A percentile compares a stretch with the other conserved stretches of the same genome.
These are phyloP conservation scores for Xylaria sp. DNA, from an alignment of 2,329 filamentous ascomycete species.

Conservation along the genomic window DNA sequence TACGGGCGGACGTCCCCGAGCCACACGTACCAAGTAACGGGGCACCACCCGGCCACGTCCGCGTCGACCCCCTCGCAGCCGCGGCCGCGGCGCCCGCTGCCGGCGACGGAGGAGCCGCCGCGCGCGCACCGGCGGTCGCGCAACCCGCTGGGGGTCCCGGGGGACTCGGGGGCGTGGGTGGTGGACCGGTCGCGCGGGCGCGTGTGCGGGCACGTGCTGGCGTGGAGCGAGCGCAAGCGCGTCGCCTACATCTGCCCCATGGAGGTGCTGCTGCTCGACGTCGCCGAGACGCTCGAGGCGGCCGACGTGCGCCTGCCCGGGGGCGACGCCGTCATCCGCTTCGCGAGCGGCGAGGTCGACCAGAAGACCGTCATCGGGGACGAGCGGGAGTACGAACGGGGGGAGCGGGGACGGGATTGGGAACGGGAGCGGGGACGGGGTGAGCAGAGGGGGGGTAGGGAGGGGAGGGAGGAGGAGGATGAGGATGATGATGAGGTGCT, in stretches of 20 bases:
- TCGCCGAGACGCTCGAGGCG: slow-evolving; percentile 76
- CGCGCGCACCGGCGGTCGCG: slow-evolving; percentile 23
- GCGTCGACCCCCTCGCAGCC: neutral
- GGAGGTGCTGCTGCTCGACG: slow-evolving; percentile 86
- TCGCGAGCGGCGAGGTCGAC: too few species aligned
- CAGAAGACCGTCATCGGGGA: neutral
- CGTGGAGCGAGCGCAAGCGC: slow-evolving; percentile 78
- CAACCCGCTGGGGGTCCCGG: slow-evolving; percentile 68
- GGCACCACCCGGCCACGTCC: slow-evolving; percentile 34
- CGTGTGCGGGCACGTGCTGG: slow-evolving; percentile 87
- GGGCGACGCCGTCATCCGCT: slow-evolving; percentile 47
- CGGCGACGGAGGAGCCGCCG: slow-evolving; percentile 15
- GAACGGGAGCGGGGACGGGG: too few species aligned
- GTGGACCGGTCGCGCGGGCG: slow-evolving; percentile 77
- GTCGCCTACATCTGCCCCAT: slow-evolving; percentile 94
- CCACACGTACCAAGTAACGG: slow-evolving; percentile 65
- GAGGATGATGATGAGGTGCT: slow-evolving; percentile 36
- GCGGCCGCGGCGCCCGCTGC: slow-evolving; percentile 13
- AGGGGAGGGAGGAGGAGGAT: slow-evolving; percentile 5
- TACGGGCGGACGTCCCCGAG: slow-evolving; percentile 81
- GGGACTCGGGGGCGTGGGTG: slow-evolving; percentile 93
- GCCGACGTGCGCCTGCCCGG: slow-evolving; percentile 71
- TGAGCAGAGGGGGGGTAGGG: too few species aligned
- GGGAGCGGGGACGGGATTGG: slow-evolving; percentile 17
- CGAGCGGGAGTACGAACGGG: slow-evolving; percentile 7